These are phyloP conservation scores for Lactarius vividus DNA, from an alignment of 768 basidiomycete genomes.

Conservation along the genomic window DNA sequence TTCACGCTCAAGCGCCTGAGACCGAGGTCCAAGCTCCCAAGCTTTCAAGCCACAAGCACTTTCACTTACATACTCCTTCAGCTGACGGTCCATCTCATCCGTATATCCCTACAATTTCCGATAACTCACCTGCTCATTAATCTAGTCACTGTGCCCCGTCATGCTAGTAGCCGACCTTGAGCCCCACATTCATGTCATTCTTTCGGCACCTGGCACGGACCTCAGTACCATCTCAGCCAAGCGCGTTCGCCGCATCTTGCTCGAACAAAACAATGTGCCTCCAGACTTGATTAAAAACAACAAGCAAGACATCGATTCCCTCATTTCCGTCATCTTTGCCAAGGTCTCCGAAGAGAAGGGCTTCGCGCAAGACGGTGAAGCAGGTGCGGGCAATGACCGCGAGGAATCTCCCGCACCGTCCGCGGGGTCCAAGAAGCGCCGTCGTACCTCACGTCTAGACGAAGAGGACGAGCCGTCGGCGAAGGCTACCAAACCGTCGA, in stretches of 20 bases:
- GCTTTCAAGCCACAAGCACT: neutral
- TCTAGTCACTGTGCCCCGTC: neutral
- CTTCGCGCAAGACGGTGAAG: constrained; percentile 28
- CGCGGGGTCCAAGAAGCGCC: constrained; percentile 25
- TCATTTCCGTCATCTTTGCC: constrained; percentile 68
- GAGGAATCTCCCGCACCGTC: constrained; percentile 4
- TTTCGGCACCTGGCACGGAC: constrained; percentile 74
- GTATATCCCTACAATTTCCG: neutral
- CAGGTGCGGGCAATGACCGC: constrained; percentile 16
- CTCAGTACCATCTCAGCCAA: constrained; percentile 82
- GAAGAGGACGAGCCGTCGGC: constrained; percentile 27
- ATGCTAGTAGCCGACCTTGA: constrained; percentile 47
- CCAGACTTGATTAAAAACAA: constrained; percentile 60
- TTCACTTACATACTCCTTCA: neutral
- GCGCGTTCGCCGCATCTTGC: constrained; percentile 76
- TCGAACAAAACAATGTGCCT: constrained; percentile 54
- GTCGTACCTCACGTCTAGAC: constrained; percentile 21
- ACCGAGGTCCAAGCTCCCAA: neutral
- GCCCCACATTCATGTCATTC: constrained; percentile 62
- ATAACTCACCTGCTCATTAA: neutral
- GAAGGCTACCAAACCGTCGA: constrained; percentile 30
- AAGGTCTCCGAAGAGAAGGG: constrained; percentile 42
- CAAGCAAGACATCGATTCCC: constrained; percentile 62
- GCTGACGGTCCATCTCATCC: neutral
- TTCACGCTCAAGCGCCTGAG: neutral